Percentiles rank a stretch among this genome's conserved stretches.
Evolutionary conservation across 352 stramenopile species (phyloP).

Genomic region (Pythium phragmitis): DNA sequence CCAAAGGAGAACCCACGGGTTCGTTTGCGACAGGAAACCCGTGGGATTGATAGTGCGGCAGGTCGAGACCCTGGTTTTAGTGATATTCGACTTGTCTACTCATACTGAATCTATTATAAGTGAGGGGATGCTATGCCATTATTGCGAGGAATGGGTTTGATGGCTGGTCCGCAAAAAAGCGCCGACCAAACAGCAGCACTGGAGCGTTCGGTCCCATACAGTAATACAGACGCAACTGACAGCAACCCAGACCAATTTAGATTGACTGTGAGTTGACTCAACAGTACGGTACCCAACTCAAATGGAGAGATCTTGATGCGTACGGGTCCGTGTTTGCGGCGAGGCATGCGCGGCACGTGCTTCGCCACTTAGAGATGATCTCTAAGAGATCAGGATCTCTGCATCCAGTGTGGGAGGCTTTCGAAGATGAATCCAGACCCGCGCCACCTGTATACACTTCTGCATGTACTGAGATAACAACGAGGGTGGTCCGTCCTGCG

Average conservation of each 20-base stretch:
- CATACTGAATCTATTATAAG: neutral
- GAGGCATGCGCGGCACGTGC: no score
- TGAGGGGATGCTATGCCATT: neutral
- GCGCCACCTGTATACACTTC: neutral
- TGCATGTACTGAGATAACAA: neutral
- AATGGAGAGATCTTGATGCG: no score
- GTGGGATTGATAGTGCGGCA: neutral
- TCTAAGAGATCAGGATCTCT: neutral
- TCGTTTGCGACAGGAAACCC: conserved; percentile 1
- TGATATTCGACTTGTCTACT: neutral
- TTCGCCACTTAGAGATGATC: no score
- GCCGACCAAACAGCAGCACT: neutral
- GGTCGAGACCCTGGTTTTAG: neutral
- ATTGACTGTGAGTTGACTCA: no score
- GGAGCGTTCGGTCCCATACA: conserved; percentile 1
- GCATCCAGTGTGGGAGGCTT: neutral
- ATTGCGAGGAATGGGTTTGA: conserved; percentile 5
- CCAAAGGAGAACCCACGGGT: neutral
- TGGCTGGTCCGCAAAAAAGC: neutral
- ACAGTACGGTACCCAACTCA: no score
- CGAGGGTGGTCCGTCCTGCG: neutral
- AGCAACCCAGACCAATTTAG: no score
- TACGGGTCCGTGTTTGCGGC: no score
- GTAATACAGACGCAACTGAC: no score
- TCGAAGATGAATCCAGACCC: neutral